phyloP scores from a whole-genome alignment of 1,284 basidiomycete genomes.

The Malassezia caprae region DNA sequence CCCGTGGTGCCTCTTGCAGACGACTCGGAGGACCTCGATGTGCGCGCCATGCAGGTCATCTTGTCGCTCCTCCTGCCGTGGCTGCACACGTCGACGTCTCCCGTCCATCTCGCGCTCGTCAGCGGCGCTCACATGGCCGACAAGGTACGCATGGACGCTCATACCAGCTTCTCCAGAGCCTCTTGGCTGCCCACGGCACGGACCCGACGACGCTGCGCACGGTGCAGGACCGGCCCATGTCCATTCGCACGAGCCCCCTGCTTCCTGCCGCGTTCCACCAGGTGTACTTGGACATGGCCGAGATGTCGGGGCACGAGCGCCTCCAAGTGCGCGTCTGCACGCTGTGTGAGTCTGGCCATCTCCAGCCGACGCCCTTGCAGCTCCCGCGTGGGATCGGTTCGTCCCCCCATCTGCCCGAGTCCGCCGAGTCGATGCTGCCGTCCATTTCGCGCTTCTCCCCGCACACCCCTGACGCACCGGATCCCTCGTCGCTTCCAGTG shows the following conservation, averaged over 20 bases:
- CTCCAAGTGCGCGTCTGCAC: constrained; percentile 5
- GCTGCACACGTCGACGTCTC: background rate
- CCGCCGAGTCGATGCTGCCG: background rate
- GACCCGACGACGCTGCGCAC: background rate
- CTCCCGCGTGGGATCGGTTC: background rate
- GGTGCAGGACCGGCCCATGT: background rate
- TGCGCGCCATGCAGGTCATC: background rate
- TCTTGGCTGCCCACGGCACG: background rate
- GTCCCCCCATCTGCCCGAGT: background rate
- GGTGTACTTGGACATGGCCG: background rate
- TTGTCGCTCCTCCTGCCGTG: background rate
- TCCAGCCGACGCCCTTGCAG: constrained; percentile 1
- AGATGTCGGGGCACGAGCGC: background rate
- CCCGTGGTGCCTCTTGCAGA: background rate
- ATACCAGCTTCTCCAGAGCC: constrained; percentile 1
- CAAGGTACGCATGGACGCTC: background rate
- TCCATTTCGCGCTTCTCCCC: constrained; percentile 1
- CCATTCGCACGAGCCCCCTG: background rate
- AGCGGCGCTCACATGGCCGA: background rate
- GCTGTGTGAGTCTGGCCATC: constrained; percentile 10
- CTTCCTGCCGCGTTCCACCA: constrained; percentile 7
- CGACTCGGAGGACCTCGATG: background rate
- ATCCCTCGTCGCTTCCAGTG: background rate
- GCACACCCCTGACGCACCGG: background rate
- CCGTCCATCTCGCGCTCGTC: background rate